Percentiles rank a stretch among this genome's conserved stretches.
Conservation (phyloP, 352 stramenopile genomes). For the Globisporangium parvum region DNA sequence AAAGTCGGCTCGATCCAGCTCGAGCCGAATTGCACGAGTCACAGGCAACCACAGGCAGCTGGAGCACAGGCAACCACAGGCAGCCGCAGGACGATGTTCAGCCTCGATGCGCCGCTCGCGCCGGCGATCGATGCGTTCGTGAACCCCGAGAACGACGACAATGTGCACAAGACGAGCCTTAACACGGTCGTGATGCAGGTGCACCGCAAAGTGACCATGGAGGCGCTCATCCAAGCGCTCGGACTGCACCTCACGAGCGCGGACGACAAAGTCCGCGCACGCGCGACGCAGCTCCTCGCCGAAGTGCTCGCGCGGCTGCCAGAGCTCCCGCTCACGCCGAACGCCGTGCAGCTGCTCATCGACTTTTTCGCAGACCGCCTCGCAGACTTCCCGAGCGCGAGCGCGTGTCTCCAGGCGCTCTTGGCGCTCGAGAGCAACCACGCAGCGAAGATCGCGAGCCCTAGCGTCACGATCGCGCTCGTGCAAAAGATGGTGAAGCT, state of each 20-base stretch:
- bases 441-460: slow-evolving; percentile 39
- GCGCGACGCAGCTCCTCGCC: slow-evolving; percentile 77
- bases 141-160: slow-evolving; percentile 79
- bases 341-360: slow-evolving; percentile 68
- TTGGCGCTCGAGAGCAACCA: slow-evolving; percentile 72
- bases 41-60: too few relatives aligned
- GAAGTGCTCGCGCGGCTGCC: slow-evolving; percentile 87
- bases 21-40: too few relatives aligned
- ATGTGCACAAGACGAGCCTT: slow-evolving; percentile 75
- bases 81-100: slow-evolving; percentile 59
- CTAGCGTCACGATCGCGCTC: slow-evolving; percentile 45
- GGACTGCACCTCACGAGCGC: slow-evolving; percentile 57
- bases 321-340: slow-evolving; percentile 67
- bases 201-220: slow-evolving; percentile 67
- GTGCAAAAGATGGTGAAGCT: slow-evolving; percentile 55
- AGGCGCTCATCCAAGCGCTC: slow-evolving; percentile 79
- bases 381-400: slow-evolving; percentile 79
- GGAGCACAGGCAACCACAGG: too few relatives aligned
- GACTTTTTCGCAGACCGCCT: slow-evolving; percentile 85
- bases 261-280: slow-evolving; percentile 76
- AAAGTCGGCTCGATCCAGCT: too few relatives aligned
- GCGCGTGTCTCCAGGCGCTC: slow-evolving; percentile 66
- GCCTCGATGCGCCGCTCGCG: slow-evolving; percentile 73
- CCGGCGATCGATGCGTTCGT: slow-evolving; percentile 84
- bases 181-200: slow-evolving; percentile 88